Evolutionary conservation across 306 rosid genomes (phyloP).

Genomic region (Mimosa bimucronata): DNA sequence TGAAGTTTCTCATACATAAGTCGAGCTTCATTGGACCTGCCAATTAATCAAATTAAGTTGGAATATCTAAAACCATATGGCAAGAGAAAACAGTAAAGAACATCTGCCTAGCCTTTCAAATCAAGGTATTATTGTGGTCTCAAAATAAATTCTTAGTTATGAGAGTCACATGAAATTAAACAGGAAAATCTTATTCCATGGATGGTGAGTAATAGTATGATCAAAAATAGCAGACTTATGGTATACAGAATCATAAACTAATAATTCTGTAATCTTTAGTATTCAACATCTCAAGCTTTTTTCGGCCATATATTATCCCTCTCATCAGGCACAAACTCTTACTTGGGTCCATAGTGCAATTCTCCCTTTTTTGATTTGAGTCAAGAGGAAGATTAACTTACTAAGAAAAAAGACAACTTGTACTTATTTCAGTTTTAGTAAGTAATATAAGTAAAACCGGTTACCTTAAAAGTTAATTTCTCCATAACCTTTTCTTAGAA

Average conservation of each 20-base stretch:
- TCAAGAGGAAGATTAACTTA: no score
- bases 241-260: neutral
- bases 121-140: conserved; percentile 10
- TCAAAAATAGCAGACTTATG: neutral
- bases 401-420: no score
- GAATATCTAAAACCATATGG: conserved; percentile 15
- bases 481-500: conserved; percentile 77
- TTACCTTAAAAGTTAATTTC: conserved; percentile 72
- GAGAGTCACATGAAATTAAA: neutral
- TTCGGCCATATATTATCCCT: neutral
- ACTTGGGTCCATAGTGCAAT: no score
- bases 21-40: conserved; percentile 76
- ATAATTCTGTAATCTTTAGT: neutral
- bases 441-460: conserved; percentile 22
- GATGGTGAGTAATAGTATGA: neutral
- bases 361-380: no score
- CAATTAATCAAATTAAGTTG: conserved; percentile 36
- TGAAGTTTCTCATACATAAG: conserved; percentile 83
- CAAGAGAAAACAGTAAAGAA: neutral
- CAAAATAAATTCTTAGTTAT: no score
- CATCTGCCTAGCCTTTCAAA: conserved; percentile 14
- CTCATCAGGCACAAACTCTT: neutral
- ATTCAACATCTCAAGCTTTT: neutral
- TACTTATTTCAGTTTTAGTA: no score
- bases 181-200: conserved; percentile 1